These are phyloP conservation scores for Aspergillus flavus DNA, from an alignment of 2,329 filamentous ascomycete species.

Conservation along the genomic window DNA sequence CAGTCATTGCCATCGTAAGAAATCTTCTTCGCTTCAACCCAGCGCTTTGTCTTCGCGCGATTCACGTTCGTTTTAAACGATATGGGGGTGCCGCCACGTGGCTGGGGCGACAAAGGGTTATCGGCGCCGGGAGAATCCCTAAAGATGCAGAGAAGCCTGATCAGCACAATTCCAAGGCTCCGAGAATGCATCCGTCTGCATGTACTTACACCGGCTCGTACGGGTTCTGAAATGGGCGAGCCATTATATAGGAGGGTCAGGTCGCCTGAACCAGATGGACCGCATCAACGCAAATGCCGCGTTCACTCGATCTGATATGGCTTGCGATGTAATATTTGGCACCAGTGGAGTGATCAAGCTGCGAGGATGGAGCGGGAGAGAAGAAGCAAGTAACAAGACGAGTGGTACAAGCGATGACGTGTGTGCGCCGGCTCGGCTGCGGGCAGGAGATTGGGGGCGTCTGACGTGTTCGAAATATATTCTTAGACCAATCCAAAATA, in stretches of 20 bases:
- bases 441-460: not conserved
- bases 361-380: not conserved
- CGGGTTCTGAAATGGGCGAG: conserved; percentile 28
- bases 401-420: conserved; percentile 19
- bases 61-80: conserved; percentile 85
- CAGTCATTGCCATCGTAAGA: conserved; percentile 94
- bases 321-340: conserved; percentile 7
- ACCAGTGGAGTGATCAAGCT: not conserved
- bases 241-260: conserved; percentile 23
- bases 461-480: conserved; percentile 9
- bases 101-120: conserved; percentile 32
- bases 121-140: conserved; percentile 16
- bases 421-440: conserved; percentile 12
- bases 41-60: conserved; percentile 88
- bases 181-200: not conserved
- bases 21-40: conserved; percentile 84
- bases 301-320: not conserved
- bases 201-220: conserved; percentile 31
- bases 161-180: not conserved
- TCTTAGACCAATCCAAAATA: not conserved
- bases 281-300: not conserved
- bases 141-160: conserved; percentile 9
- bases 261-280: conserved; percentile 1
- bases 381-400: not conserved
- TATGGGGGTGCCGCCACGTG: conserved; percentile 45